phyloP scores from a whole-genome alignment of 2,329 filamentous ascomycete genomes.

The Phialemonium atrogriseum region DNA sequence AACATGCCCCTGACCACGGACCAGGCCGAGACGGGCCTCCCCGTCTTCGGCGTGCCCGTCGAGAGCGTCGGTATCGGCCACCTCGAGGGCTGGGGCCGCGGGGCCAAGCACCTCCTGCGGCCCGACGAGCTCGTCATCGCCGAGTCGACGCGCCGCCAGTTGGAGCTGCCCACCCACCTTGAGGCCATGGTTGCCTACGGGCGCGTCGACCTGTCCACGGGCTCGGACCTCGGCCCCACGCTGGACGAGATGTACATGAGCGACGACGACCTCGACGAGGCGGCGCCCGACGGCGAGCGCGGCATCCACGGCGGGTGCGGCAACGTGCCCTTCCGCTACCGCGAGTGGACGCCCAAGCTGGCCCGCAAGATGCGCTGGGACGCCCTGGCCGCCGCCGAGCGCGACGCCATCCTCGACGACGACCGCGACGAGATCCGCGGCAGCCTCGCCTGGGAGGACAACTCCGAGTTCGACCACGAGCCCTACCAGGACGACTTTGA shows the following conservation, averaged over 20 bases:
- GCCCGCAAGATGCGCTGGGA: conserved; percentile 35
- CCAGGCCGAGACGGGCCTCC: conserved; percentile 14
- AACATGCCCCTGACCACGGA: conserved; percentile 29
- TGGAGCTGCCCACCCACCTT: conserved; percentile 46
- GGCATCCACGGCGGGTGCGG: conserved; percentile 16
- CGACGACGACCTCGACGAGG: conserved; percentile 29
- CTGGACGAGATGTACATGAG: conserved; percentile 43
- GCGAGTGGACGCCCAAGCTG: conserved; percentile 36
- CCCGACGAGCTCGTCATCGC: conserved; percentile 51
- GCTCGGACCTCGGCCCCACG: conserved; percentile 40
- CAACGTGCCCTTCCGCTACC: conserved; percentile 20
- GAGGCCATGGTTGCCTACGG: conserved; percentile 56
- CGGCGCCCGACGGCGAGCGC: background rate
- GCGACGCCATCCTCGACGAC: conserved; percentile 25
- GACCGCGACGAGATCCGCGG: conserved; percentile 16
- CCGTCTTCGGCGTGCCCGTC: conserved; percentile 43
- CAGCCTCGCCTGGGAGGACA: conserved; percentile 10
- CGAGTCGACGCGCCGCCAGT: conserved; percentile 43
- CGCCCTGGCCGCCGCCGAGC: conserved; percentile 25
- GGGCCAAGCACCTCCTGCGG: conserved; percentile 35
- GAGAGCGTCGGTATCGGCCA: conserved; percentile 43
- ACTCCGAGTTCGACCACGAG: conserved; percentile 17
- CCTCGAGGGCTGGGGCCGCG: conserved; percentile 48
- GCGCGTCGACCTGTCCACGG: conserved; percentile 43
- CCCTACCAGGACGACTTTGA: too few species aligned